Evolutionary conservation across 1,284 basidiomycete species (phyloP).

Genomic region (Mycosarcoma maydis): DNA sequence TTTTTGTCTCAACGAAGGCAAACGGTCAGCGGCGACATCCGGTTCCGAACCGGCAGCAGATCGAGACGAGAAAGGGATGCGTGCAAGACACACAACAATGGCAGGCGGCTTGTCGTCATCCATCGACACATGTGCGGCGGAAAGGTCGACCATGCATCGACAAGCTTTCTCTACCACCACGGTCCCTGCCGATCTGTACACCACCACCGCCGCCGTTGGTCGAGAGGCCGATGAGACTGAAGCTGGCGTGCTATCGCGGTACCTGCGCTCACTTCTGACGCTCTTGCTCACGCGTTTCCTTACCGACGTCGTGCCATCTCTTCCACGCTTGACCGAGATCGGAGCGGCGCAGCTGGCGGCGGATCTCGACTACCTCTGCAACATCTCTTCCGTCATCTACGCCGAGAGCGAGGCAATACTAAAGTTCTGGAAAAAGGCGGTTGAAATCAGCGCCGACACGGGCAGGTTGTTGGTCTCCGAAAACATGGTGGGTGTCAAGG

Average conservation of each 20-base stretch:
- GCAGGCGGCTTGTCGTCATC: not conserved
- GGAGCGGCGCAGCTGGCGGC: conserved; percentile 86
- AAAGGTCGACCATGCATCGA: conserved; percentile 38
- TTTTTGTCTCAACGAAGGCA: conserved; percentile 68
- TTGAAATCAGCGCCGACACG: conserved; percentile 14
- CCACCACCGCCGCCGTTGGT: conserved; percentile 32
- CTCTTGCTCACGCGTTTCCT: conserved; percentile 71
- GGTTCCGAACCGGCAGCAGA: conserved; percentile 69
- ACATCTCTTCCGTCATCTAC: conserved; percentile 85
- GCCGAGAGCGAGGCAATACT: conserved; percentile 19
- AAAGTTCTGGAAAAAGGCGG: conserved; percentile 24
- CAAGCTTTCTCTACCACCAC: conserved; percentile 32
- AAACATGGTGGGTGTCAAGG: conserved; percentile 8
- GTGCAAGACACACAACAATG: conserved; percentile 16
- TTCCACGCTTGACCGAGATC: conserved; percentile 71
- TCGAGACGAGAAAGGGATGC: not conserved
- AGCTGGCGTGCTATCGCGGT: conserved; percentile 75
- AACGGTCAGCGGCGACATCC: not conserved
- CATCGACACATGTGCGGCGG: not conserved
- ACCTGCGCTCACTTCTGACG: conserved; percentile 79
- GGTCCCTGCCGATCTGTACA: conserved; percentile 65
- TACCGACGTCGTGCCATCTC: conserved; percentile 69
- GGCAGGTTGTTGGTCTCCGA: conserved; percentile 12
- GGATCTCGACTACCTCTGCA: conserved; percentile 87
- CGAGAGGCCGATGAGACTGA: conserved; percentile 44